Evolutionary conservation across 1,284 basidiomycete genomes (phyloP).

Genomic region (Coniferiporia weirii): DNA sequence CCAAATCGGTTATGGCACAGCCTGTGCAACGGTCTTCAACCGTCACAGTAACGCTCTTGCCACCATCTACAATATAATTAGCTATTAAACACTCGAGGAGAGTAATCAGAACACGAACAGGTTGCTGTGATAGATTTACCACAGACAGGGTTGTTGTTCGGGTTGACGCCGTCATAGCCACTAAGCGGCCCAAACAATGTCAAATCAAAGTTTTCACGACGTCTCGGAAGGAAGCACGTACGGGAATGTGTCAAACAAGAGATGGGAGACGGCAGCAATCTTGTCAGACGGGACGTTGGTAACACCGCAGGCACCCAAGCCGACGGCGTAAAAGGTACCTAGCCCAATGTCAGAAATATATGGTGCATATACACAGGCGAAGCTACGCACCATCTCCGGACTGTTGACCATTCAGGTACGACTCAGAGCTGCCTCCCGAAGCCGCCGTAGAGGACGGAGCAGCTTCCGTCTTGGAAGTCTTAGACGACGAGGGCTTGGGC

Average conservation of each 20-base stretch:
- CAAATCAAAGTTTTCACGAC: conserved; percentile 2
- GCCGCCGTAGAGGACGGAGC: too few species aligned
- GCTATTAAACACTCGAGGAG: too few species aligned
- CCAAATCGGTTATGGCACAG: conserved; percentile 35
- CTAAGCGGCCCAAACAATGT: conserved; percentile 1
- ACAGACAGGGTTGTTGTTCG: conserved; percentile 44
- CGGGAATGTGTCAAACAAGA: conserved; percentile 38
- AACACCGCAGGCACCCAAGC: conserved; percentile 30
- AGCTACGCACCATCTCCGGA: conserved; percentile 11
- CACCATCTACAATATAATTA: neutral
- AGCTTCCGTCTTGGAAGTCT: too few species aligned
- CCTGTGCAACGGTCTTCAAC: conserved; percentile 40
- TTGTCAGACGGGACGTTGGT: conserved; percentile 23
- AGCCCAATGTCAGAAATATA: neutral
- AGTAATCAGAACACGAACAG: conserved; percentile 23
- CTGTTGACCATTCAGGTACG: conserved; percentile 13
- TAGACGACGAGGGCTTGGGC: neutral
- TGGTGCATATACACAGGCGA: neutral
- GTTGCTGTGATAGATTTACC: conserved; percentile 33
- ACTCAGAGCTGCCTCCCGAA: neutral
- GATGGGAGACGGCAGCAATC: conserved; percentile 35
- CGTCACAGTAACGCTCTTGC: conserved; percentile 31
- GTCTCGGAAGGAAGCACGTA: conserved; percentile 14
- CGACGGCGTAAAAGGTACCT: conserved; percentile 23
- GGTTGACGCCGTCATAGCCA: conserved; percentile 33